A percentile compares a stretch with the other conserved stretches of the same genome.
phyloP scores from a whole-genome alignment of 176 grass and related monocot genomes.

The Oryza rufipogon region DNA sequence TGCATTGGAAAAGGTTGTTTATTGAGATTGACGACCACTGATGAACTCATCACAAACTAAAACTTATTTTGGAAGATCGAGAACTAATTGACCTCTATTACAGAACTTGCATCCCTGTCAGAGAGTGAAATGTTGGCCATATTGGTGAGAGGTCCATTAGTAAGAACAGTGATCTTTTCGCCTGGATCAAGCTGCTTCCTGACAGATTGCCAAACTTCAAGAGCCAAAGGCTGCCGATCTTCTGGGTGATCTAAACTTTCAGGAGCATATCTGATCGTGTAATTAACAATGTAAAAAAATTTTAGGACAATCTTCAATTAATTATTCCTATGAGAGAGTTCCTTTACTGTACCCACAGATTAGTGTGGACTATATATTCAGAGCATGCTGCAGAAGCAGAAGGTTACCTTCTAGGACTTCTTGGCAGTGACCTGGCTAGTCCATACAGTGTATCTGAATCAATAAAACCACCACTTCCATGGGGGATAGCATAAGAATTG shows the following conservation, averaged over 20 bases:
- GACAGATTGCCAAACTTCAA: slow-evolving; percentile 84
- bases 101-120: slow-evolving; percentile 50
- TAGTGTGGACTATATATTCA: neutral
- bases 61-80: slow-evolving; percentile 8
- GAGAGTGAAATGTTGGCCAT: slow-evolving; percentile 72
- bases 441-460: slow-evolving; percentile 94
- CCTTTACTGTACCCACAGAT: neutral
- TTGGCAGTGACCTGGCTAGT: slow-evolving; percentile 63
- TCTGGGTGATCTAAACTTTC: slow-evolving; percentile 57
- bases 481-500: slow-evolving; percentile 69
- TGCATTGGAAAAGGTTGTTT: slow-evolving; percentile 35
- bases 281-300: neutral
- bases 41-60: neutral
- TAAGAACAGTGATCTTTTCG: slow-evolving; percentile 65
- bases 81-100: slow-evolving; percentile 64
- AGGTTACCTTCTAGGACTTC: slow-evolving; percentile 86
- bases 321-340: neutral
- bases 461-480: slow-evolving; percentile 73
- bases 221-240: slow-evolving; percentile 58
- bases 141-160: slow-evolving; percentile 85
- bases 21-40: neutral
- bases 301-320: neutral
- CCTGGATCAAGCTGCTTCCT: slow-evolving; percentile 48
- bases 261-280: slow-evolving; percentile 59
- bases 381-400: slow-evolving; percentile 1